Evolutionary conservation across 2,329 filamentous ascomycete species (phyloP).

Genomic region (Hypomyces rosellus): DNA sequence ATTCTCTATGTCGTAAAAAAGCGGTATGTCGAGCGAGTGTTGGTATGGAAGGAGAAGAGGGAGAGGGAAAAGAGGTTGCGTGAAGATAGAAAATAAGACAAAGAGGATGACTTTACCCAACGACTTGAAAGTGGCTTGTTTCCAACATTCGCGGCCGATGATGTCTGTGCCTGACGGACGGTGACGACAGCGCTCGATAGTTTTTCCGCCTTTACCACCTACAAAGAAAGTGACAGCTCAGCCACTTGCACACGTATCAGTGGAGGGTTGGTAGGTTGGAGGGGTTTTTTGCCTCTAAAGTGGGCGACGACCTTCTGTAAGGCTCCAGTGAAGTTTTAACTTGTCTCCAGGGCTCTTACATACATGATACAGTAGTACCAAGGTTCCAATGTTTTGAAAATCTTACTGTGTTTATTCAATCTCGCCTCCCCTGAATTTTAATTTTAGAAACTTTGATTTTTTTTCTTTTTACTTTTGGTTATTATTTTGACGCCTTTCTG

Average conservation of each 20-base stretch:
- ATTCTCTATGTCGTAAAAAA: conserved; percentile 4
- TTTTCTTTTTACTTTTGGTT: too few relatives aligned
- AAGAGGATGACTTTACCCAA: conserved; percentile 13
- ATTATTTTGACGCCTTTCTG: too few relatives aligned
- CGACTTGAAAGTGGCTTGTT: conserved; percentile 24
- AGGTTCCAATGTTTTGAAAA: too few relatives aligned
- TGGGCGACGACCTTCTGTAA: too few relatives aligned
- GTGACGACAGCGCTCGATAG: conserved; percentile 29
- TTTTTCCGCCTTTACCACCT: conserved; percentile 25
- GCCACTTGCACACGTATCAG: conserved; percentile 22
- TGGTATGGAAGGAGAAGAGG: not conserved
- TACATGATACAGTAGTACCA: too few relatives aligned
- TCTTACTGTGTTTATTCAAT: too few relatives aligned
- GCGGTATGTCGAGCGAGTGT: not conserved
- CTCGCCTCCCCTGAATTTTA: too few relatives aligned
- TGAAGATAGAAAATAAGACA: not conserved
- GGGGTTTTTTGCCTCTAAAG: not conserved
- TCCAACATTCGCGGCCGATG: conserved; percentile 18
- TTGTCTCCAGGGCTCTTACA: too few relatives aligned
- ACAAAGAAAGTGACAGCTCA: conserved; percentile 5
- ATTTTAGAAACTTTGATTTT: too few relatives aligned
- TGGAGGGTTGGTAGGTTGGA: conserved; percentile 14
- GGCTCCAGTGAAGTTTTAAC: not conserved
- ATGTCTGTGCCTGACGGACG: conserved; percentile 29
- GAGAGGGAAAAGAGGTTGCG: conserved; percentile 1